phyloP scores from a whole-genome alignment of 2,329 filamentous ascomycete species.

The Exophiala aquamarina region DNA sequence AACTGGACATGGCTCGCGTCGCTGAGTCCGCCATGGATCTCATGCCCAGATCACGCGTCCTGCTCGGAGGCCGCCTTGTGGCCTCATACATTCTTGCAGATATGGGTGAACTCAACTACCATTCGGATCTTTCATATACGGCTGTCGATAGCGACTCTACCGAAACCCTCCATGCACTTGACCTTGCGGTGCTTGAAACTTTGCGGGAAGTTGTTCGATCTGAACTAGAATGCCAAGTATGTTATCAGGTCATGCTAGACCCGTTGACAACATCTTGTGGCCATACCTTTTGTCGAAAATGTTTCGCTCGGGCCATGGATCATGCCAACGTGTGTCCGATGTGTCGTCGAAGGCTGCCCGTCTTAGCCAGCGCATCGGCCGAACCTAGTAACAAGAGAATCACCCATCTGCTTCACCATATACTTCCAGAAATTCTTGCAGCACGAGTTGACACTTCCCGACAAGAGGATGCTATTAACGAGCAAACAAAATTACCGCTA shows the following conservation, averaged over 20 bases:
- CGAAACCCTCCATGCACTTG: conserved; percentile 38
- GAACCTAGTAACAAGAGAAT: conserved; percentile 65
- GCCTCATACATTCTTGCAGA: conserved; percentile 67
- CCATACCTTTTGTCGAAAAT: conserved; percentile 84
- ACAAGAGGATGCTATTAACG: conserved; percentile 53
- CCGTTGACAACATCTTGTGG: conserved; percentile 83
- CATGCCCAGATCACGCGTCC: conserved; percentile 33
- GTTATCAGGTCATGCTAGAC: conserved; percentile 77
- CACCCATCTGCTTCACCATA: conserved; percentile 59
- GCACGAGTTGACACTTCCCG: conserved; percentile 58
- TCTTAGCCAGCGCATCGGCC: conserved; percentile 49
- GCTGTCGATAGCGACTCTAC: conserved; percentile 23
- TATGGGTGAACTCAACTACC: conserved; percentile 58
- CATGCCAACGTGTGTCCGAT: conserved; percentile 77
- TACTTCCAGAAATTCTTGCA: conserved; percentile 70
- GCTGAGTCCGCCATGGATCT: conserved; percentile 30
- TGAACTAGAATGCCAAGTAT: conserved; percentile 86
- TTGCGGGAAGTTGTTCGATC: conserved; percentile 62
- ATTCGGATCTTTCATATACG: conserved; percentile 56
- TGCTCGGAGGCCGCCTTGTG: conserved; percentile 60
- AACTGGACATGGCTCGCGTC: conserved; percentile 36
- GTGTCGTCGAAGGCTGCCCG: conserved; percentile 67
- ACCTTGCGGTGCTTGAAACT: conserved; percentile 53
- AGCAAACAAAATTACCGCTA: conserved; percentile 64
- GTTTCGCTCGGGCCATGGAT: conserved; percentile 73